Conservation (phyloP, 495 filamentous ascomycete species). For the Extremus antarcticus region DNA sequence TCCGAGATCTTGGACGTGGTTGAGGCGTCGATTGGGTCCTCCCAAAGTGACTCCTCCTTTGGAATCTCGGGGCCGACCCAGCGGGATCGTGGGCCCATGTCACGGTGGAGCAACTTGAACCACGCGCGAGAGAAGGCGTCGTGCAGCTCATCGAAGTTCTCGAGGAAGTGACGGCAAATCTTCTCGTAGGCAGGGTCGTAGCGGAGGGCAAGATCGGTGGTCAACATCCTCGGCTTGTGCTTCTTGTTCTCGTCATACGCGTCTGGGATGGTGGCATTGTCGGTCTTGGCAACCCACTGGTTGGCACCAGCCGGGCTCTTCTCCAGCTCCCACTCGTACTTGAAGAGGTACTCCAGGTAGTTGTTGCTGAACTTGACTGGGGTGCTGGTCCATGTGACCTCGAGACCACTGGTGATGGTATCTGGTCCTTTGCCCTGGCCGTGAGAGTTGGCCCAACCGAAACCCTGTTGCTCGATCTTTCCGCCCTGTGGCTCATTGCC, state of each 20-base stretch:
- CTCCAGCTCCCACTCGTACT: slow-evolving; percentile 64
- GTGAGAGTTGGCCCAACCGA: slow-evolving; percentile 55
- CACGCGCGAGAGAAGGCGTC: slow-evolving; percentile 58
- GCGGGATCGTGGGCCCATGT: slow-evolving; percentile 55
- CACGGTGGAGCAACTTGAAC: slow-evolving; percentile 71
- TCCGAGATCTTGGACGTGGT: slow-evolving; percentile 46
- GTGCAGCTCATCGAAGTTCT: slow-evolving; percentile 51
- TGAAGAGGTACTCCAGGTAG: slow-evolving; percentile 62
- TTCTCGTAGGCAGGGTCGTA: slow-evolving; percentile 61
- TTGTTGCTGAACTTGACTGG: slow-evolving; percentile 58
- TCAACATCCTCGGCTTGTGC: slow-evolving; percentile 57
- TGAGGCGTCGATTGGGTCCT: slow-evolving; percentile 50
- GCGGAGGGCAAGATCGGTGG: slow-evolving; percentile 58
- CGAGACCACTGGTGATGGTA: slow-evolving; percentile 60
- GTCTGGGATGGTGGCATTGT: slow-evolving; percentile 54
- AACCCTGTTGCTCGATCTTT: slow-evolving; percentile 48
- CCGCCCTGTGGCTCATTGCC: slow-evolving; percentile 55
- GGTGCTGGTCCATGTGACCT: slow-evolving; percentile 63
- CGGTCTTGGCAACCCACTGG: slow-evolving; percentile 62
- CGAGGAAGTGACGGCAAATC: slow-evolving; percentile 55
- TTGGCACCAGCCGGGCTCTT: slow-evolving; percentile 64
- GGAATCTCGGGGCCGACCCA: slow-evolving; percentile 63
- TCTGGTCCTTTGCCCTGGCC: slow-evolving; percentile 50
- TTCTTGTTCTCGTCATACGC: slow-evolving; percentile 53
- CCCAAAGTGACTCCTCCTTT: slow-evolving; percentile 50